These are phyloP conservation scores for Gyromitra esculenta DNA, from an alignment of 2,329 filamentous ascomycete genomes.

Conservation along the genomic window DNA sequence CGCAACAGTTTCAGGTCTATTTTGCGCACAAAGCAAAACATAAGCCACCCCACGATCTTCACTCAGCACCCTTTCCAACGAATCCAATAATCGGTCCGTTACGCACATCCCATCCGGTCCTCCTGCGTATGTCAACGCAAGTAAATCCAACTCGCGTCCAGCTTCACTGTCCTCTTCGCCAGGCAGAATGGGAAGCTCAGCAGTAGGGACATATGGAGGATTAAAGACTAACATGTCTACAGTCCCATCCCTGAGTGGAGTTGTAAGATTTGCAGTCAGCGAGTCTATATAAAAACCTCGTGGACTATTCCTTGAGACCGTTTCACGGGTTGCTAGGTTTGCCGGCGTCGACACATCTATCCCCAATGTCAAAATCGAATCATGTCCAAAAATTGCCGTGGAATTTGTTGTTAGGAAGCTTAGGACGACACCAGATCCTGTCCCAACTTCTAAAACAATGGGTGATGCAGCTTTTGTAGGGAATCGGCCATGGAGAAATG, in stretches of 20 bases:
- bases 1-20: slow-evolving; percentile 80
- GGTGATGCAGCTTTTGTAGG: slow-evolving; percentile 63
- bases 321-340: slow-evolving; percentile 77
- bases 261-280: slow-evolving; percentile 74
- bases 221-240: slow-evolving; percentile 95
- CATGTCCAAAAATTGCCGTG: slow-evolving; percentile 74
- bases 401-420: slow-evolving; percentile 85
- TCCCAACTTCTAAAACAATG: slow-evolving; percentile 84
- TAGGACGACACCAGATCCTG: slow-evolving; percentile 92
- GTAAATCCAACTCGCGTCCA: slow-evolving; percentile 73
- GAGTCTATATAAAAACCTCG: slow-evolving; percentile 69
- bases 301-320: slow-evolving; percentile 66
- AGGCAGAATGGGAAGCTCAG: slow-evolving; percentile 72
- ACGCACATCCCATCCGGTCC: slow-evolving; percentile 93
- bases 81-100: slow-evolving; percentile 78
- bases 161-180: slow-evolving; percentile 58
- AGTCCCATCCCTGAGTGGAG: slow-evolving; percentile 67
- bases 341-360: slow-evolving; percentile 88
- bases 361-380: slow-evolving; percentile 75
- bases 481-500: slow-evolving; percentile 76
- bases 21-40: slow-evolving; percentile 87
- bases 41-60: slow-evolving; percentile 80
- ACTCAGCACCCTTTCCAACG: slow-evolving; percentile 72
- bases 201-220: slow-evolving; percentile 93
- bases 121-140: slow-evolving; percentile 88